Base-by-base conservation (phyloP, 805 yeast species). In the Lipomyces japonicus region DNA sequence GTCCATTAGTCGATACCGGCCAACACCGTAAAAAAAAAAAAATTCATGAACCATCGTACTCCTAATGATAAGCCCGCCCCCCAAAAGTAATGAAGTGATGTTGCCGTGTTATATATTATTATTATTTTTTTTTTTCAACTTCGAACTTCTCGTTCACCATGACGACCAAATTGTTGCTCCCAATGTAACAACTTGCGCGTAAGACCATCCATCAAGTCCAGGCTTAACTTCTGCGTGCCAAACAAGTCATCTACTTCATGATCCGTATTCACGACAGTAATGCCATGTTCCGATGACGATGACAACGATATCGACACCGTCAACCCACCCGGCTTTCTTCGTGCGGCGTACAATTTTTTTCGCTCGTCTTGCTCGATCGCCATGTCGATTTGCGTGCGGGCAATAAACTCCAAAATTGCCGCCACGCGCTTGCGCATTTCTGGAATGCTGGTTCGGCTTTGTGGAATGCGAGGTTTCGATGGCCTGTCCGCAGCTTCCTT, bases 401-500 rank as follows among this genome's bases (percentile, higher is more conserved):
- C 87, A 23, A 91, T 77, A 75, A 90, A 93, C 68, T 93, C 97
- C 60, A 91, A 70, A 19, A 91, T 91, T 1, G 96, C 95, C 2
- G 87, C 84, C 1, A 89, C 85, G 51, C 98, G 76, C 62, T 87
- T 81, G 49, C 89, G 78, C 86, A 91, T 84, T 66, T 91, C 98
- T 59, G 78, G 77, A 53, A 90, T 67, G 2, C 89, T 78, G 2
- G 86, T 78, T 47, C 87, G 77, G 19, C 81, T 81, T 51, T 83
- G 83, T 4, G 96, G 97, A 39, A 81, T 72, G 48, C 96, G 78
- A 12, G 97, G 96, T 59, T 80, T 84, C 41, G 87, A 82, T 2
- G 91, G 85, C 64, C 83, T 86, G 54, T 76, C 80, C 37, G 16
- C 41, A 2, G 44, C 23, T 1, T 18, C 41, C 30, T 14, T 2